Evolutionary conservation across 2,329 filamentous ascomycete species (phyloP), one percentile per base, ranked within the genome.

Genomic region (Stagonosporopsis tanaceti): DNA sequence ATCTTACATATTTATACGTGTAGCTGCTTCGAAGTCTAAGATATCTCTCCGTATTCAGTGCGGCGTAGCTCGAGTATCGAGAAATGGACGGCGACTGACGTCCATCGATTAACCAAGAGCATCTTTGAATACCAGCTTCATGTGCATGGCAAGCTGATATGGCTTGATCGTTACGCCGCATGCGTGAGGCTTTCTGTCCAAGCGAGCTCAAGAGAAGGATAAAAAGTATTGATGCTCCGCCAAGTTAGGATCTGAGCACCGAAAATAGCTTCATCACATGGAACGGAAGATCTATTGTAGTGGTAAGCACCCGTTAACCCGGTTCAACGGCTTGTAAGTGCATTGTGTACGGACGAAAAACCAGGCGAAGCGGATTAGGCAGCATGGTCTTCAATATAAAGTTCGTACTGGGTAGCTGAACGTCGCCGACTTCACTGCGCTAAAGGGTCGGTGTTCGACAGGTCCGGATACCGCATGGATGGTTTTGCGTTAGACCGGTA

Each of bases 361-460:
- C 45, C 22, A 22, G n/a, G 24, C 38, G 24, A 34, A 47, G 12
- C 28, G 35, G 42, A 12, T 47, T 28, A 27, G 22, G 32, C 32
- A 50, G 28, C 46, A 28, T 35, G 14, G 22, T 35, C 14, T 20
- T 28, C 9, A 17, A 28, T 4, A 27, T 35, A 35, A 39, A n/a
- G n/a, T 20, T 3, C 3, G 17, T 32, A 17, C n/a, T 30, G 17
- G 32, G 22, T 4, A 27, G 24, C 22, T 37, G 20, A 47, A 47
- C 34, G 28, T 57, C 53, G 53, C 53, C 53, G 53, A 57, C 53
- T 37, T 28, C 37, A 12, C 11, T 25, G 47, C 53, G 47, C 53
- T 47, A 51, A 28, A 27, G 15, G 4, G n/a, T 57, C 53, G 53
- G 53, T 57, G 42, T 27, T 27, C 22, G 37, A 38, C 35, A 34